A percentile compares a stretch with the other conserved stretches of the same genome.
Evolutionary conservation across 768 basidiomycete genomes (phyloP).

Genomic region (Inosperma sp.): DNA sequence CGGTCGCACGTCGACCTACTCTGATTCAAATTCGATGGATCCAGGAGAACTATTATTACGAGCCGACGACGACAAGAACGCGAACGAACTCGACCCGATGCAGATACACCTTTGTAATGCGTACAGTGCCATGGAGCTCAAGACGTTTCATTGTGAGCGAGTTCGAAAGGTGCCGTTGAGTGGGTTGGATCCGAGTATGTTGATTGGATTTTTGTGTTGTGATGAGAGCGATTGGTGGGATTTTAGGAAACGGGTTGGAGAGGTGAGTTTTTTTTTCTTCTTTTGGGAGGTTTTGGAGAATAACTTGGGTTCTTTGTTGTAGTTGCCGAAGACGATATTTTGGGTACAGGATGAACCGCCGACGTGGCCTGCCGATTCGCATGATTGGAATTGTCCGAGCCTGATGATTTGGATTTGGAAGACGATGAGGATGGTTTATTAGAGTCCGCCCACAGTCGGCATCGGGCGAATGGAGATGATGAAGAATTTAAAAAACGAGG

Average conservation of each 20-base stretch:
- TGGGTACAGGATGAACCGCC: constrained; percentile 86
- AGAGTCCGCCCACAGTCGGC: no score
- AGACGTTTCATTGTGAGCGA: constrained; percentile 94
- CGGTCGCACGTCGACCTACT: constrained; percentile 16
- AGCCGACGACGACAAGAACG: background rate
- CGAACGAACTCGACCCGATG: constrained; percentile 35
- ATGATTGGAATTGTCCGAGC: constrained; percentile 80
- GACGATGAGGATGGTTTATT: constrained; percentile 40
- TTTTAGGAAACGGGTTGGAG: constrained; percentile 62
- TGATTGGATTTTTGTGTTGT: constrained; percentile 85
- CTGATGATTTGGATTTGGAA: constrained; percentile 56
- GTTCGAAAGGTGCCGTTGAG: constrained; percentile 91
- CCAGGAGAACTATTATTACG: background rate
- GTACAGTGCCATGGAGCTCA: constrained; percentile 67
- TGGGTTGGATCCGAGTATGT: constrained; percentile 93
- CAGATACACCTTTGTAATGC: constrained; percentile 66
- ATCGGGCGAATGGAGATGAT: constrained; percentile 19
- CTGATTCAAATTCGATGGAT: constrained; percentile 28
- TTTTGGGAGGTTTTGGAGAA: constrained; percentile 4
- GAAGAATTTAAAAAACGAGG: constrained; percentile 10
- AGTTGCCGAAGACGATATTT: constrained; percentile 71
- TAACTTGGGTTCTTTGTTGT: constrained; percentile 31
- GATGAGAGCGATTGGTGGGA: constrained; percentile 85
- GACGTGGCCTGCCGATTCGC: constrained; percentile 71
- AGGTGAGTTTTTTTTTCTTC: constrained; percentile 46